These are phyloP conservation scores for Echinosophora koreensis DNA, from an alignment of 306 rosid genomes.

Conservation along the genomic window DNA sequence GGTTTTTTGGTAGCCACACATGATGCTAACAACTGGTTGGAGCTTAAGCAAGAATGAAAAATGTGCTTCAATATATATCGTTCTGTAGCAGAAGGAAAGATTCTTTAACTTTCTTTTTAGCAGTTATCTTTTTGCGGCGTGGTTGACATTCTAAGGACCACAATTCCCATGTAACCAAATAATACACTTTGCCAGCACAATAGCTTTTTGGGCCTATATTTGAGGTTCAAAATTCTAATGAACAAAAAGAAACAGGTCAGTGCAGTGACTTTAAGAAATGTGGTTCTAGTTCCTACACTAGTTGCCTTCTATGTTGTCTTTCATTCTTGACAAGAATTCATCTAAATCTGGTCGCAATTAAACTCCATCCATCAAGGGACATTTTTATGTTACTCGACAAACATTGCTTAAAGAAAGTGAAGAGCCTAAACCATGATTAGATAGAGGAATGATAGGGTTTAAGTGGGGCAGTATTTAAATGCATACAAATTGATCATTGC, in stretches of 20 bases:
- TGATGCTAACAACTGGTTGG: constrained; percentile 42
- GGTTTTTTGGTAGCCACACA: constrained; percentile 17
- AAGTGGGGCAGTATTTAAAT: constrained; percentile 40
- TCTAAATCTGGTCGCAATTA: neutral
- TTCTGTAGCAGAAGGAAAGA: constrained; percentile 42
- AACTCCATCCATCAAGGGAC: constrained; percentile 35
- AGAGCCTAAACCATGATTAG: constrained; percentile 45
- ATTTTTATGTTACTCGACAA: neutral
- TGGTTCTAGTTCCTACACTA: constrained; percentile 39
- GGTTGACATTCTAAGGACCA: constrained; percentile 57
- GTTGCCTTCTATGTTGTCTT: constrained; percentile 25
- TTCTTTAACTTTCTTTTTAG: constrained; percentile 14
- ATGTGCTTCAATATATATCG: constrained; percentile 33
- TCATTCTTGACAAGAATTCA: constrained; percentile 40
- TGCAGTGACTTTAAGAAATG: constrained; percentile 46
- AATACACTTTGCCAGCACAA: constrained; percentile 42
- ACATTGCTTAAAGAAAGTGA: constrained; percentile 42
- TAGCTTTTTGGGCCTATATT: constrained; percentile 30
- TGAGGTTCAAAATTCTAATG: constrained; percentile 45
- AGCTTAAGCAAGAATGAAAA: constrained; percentile 11
- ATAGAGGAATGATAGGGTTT: constrained; percentile 18
- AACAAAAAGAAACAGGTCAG: constrained; percentile 29
- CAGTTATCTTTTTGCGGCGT: constrained; percentile 28
- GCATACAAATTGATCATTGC: constrained; percentile 14
- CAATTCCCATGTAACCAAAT: constrained; percentile 28